Evolutionary conservation across 1,139 yeast genomes (phyloP).

Genomic region (Sugiyamaella castrensis): DNA sequence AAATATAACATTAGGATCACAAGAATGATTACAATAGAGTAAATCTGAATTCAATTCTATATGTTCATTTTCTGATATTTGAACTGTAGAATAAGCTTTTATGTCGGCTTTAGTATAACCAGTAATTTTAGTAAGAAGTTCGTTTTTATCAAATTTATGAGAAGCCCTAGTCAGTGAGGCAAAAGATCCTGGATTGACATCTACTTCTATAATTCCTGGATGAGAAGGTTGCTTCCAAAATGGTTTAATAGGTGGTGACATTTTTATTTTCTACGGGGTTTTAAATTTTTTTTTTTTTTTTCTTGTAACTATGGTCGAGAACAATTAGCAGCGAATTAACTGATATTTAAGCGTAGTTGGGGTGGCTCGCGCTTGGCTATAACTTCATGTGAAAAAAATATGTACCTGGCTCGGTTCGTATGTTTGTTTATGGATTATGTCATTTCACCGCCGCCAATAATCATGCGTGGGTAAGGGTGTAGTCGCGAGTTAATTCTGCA

Average conservation of each 20-base stretch:
- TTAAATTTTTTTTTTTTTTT: no score
- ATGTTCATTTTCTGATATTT: conserved; percentile 9
- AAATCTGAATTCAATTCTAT: conserved; percentile 15
- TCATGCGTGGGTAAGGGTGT: no score
- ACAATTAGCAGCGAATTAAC: no score
- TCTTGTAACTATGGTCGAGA: no score
- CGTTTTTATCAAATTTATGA: background rate
- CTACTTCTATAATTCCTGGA: conserved; percentile 10
- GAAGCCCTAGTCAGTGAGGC: conserved; percentile 7
- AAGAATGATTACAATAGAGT: conserved; percentile 15
- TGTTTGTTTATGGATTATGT: no score
- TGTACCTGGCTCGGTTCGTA: no score
- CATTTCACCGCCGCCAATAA: no score
- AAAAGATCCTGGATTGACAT: conserved; percentile 12
- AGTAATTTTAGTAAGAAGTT: conserved; percentile 10
- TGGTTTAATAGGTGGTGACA: conserved; percentile 5
- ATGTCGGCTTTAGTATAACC: conserved; percentile 8
- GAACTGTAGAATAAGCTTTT: conserved; percentile 14
- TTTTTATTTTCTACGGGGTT: no score
- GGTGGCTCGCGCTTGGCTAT: no score
- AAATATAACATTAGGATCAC: conserved; percentile 17
- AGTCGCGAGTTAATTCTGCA: no score
- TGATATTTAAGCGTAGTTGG: no score
- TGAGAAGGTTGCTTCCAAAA: conserved; percentile 16
- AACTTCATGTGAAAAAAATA: no score